Percentiles rank a stretch among this genome's conserved stretches.
Evolutionary conservation across 2,329 filamentous ascomycete species (phyloP).

Genomic region (Pseudophaeomoniella oleicola): DNA sequence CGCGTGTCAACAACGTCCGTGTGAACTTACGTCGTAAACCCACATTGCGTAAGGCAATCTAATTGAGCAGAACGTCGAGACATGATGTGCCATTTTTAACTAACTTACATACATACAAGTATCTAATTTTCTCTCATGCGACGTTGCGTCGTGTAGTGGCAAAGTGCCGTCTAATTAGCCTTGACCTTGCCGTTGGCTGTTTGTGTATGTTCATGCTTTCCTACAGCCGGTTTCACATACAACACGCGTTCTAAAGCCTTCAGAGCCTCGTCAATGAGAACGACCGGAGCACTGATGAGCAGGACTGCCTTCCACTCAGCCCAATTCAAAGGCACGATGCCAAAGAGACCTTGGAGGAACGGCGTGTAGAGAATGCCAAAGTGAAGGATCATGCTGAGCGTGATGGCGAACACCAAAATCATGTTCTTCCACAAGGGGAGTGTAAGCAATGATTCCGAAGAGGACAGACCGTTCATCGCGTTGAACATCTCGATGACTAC

Average conservation of each 20-base stretch:
- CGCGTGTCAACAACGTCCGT: too few species aligned
- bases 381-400: constrained; percentile 84
- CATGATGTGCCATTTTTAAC: too few species aligned
- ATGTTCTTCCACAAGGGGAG: constrained; percentile 97
- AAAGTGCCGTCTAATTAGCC: constrained; percentile 8
- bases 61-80: too few species aligned
- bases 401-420: constrained; percentile 92
- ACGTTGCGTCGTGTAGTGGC: too few species aligned
- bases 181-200: constrained; percentile 13
- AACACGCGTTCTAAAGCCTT: constrained; percentile 61
- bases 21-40: too few species aligned
- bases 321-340: constrained; percentile 74
- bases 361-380: constrained; percentile 89
- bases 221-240: constrained; percentile 26
- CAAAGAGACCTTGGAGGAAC: constrained; percentile 75
- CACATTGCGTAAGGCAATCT: too few species aligned
- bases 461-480: constrained; percentile 94
- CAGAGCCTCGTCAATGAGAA: constrained; percentile 71
- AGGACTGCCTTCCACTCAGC: constrained; percentile 87
- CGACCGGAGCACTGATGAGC: constrained; percentile 75
- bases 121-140: too few species aligned
- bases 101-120: too few species aligned
- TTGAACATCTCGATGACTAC: constrained; percentile 99
- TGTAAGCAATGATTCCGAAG: constrained; percentile 83
- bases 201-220: constrained; percentile 4